Base-by-base conservation (phyloP, 306 rosid genomes). In the Fragaria nilgerrensis region DNA sequence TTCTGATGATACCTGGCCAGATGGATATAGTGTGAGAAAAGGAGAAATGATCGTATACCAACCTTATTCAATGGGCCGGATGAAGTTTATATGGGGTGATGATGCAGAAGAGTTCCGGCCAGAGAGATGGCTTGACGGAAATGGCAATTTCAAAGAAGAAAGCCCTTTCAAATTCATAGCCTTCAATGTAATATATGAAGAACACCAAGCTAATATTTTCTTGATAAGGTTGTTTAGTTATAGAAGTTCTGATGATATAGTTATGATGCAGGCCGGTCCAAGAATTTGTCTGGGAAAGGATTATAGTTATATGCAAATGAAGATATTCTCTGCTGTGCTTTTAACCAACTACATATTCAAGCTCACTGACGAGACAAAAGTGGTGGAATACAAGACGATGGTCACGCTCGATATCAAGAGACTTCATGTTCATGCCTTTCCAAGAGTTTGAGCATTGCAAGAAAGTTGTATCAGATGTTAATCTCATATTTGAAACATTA, bases 1-100 rank as follows among this genome's bases (percentile, higher is more conserved):
- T 58, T 58, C 64, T 58, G 64, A 58, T 58, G 64, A 58, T 58
- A 58, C 34, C 1, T 58, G 29, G 64, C 34, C 64, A 58, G 64
- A 58, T 58, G 64, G 64, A 58, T 9, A 22, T 58, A 58, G 64
- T 58, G 22, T 58, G 2, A 58, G 13, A 23, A 10, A 58, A 12
- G 64, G 64, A 10, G 64, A 58, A 58, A 1, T 23, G 4, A 6
- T 58, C 34, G 16, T 58, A 58, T 3, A 1, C 34, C 64, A 22
- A 23, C 32, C 64, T 12, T 58, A 58, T 58, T 9, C 64, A 23
- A 58, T 58, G 64, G 64, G 64, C 4, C 5, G 64, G 34, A 58
- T 58, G 34, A 58, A 19, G 64, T 58, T 3, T 23, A 22, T 58
- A 58, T 58, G 64, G 64, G 64, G 34, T 4, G 34, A 58, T 23